phyloP scores from a whole-genome alignment of 1,284 basidiomycete species.

The Hemileia vastatrix region DNA sequence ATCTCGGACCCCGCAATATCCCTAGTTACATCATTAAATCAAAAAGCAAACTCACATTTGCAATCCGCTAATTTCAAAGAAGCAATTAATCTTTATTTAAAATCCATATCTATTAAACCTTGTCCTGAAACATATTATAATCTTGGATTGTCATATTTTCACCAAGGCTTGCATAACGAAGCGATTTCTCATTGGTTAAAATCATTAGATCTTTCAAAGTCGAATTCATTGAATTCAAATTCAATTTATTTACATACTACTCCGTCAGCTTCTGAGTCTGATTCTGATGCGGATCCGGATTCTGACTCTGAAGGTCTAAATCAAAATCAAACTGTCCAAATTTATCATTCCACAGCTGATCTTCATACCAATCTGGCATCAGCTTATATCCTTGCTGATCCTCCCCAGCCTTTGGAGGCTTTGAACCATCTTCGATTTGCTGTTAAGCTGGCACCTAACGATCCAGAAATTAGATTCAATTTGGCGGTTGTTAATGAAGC shows the following conservation, averaged over 20 bases:
- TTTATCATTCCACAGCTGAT: conserved; percentile 8
- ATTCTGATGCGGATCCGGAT: too few species aligned
- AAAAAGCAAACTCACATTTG: too few species aligned
- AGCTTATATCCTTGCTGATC: conserved; percentile 20
- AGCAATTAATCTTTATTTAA: not conserved
- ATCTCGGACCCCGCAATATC: too few species aligned
- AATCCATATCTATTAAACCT: conserved; percentile 10
- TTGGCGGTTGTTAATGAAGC: conserved; percentile 21
- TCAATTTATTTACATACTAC: too few species aligned
- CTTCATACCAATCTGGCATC: conserved; percentile 22
- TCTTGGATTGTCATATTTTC: conserved; percentile 17
- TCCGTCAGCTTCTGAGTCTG: too few species aligned
- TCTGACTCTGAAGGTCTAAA: too few species aligned
- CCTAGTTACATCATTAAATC: too few species aligned
- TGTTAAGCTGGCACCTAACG: conserved; percentile 15
- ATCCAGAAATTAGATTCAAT: conserved; percentile 21
- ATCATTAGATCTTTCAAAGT: conserved; percentile 4
- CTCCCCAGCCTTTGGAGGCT: conserved; percentile 18
- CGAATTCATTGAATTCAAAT: too few species aligned
- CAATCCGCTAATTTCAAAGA: too few species aligned
- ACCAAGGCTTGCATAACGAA: conserved; percentile 11
- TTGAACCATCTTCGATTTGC: conserved; percentile 17
- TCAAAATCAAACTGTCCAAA: too few species aligned
- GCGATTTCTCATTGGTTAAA: conserved; percentile 12
- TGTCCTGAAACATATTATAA: conserved; percentile 17